These are phyloP conservation scores for Talinum fruticosum DNA, from an alignment of 148 eudicot genomes.

Conservation along the genomic window DNA sequence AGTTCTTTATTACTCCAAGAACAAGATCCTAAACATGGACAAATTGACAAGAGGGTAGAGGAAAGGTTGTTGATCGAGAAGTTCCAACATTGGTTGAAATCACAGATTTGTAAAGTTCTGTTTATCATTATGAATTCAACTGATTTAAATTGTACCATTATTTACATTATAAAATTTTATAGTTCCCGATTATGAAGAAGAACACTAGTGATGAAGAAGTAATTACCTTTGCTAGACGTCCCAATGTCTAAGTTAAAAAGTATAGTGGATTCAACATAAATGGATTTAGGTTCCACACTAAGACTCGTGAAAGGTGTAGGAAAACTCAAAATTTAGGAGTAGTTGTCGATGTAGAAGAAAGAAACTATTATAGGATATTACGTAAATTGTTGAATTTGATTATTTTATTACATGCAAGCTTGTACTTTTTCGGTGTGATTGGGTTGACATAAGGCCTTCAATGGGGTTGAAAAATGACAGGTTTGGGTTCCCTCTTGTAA, in stretches of 20 bases:
- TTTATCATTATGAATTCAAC: not conserved
- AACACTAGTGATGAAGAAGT: not conserved
- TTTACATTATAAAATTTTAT: not conserved
- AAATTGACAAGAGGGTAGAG: not conserved
- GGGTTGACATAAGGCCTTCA: not conserved
- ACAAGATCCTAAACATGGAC: not conserved
- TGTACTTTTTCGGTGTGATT: not conserved
- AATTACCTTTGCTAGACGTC: not conserved
- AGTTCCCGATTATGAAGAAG: not conserved
- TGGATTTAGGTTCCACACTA: not conserved
- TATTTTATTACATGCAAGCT: not conserved
- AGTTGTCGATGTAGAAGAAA: not conserved
- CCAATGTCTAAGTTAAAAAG: not conserved
- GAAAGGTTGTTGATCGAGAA: not conserved
- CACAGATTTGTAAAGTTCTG: not conserved
- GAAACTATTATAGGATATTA: not conserved
- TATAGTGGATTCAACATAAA: not conserved
- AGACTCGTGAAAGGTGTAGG: not conserved
- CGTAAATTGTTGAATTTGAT: not conserved
- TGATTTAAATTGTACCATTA: not conserved
- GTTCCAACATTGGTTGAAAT: not conserved
- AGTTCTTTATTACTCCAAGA: not conserved
- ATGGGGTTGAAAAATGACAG: not conserved
- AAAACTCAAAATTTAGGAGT: constrained; percentile 3
- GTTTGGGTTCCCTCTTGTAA: not conserved